Conservation (phyloP, 306 rosid species). For the Begonia peltatifolia region DNA sequence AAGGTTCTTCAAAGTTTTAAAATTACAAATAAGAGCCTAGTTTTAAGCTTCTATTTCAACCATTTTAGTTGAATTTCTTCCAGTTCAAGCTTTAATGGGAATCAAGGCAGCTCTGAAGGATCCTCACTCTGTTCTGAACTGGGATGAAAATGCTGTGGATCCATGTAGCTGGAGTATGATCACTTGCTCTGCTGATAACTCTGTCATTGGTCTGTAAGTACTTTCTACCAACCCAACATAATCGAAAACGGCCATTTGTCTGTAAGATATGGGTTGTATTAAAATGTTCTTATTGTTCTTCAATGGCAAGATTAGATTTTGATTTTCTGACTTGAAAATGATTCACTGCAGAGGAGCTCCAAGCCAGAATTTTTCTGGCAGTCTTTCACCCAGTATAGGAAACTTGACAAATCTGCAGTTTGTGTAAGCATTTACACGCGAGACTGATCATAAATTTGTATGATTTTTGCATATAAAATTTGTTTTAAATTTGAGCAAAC, state of each 20-base stretch:
- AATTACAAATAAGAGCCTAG: background rate
- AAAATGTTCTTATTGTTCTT: background rate
- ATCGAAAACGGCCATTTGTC: background rate
- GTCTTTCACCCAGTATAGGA: constrained; percentile 69
- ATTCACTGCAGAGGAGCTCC: constrained; percentile 57
- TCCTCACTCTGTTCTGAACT: constrained; percentile 49
- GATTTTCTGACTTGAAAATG: background rate
- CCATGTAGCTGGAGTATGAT: constrained; percentile 88
- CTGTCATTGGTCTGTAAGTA: constrained; percentile 57
- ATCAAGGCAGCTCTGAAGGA: constrained; percentile 40
- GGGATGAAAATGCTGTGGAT: constrained; percentile 84
- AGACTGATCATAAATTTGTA: no score
- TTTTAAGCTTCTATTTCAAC: background rate
- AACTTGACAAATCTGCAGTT: constrained; percentile 61
- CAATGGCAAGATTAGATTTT: background rate
- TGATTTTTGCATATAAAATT: no score
- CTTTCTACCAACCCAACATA: background rate
- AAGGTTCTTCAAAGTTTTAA: constrained; percentile 35
- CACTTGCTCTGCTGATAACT: constrained; percentile 61
- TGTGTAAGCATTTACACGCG: constrained; percentile 36
- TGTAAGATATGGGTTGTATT: no score
- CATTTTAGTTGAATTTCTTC: constrained; percentile 1
- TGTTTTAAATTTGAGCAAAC: background rate
- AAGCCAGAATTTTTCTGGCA: constrained; percentile 72
- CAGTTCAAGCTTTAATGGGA: constrained; percentile 64